phyloP scores from a whole-genome alignment of 2,329 filamentous ascomycete species.

The Cordyceps militaris region DNA sequence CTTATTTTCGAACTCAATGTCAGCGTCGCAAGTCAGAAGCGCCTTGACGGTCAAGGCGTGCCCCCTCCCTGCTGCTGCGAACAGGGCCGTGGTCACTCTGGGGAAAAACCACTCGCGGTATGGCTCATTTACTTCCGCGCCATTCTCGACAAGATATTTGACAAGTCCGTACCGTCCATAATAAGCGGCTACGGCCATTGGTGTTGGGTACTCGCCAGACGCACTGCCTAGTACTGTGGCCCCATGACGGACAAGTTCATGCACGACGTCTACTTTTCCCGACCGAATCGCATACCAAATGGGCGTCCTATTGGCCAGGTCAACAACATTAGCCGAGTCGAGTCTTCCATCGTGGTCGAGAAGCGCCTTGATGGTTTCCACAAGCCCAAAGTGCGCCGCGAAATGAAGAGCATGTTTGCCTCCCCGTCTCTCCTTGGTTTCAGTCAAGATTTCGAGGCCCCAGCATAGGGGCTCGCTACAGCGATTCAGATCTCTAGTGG shows the following conservation, averaged over 20 bases:
- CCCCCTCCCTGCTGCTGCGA: not conserved
- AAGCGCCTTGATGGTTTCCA: not conserved
- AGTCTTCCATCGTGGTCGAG: not conserved
- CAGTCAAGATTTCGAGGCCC: slow-evolving; percentile 5
- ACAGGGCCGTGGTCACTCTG: not conserved
- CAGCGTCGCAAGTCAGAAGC: not conserved
- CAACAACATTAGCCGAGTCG: not conserved
- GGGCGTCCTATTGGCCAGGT: not conserved
- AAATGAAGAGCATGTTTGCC: slow-evolving; percentile 16
- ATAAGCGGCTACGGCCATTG: not conserved
- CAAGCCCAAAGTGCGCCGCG: slow-evolving; percentile 20
- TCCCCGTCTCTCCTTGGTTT: not conserved
- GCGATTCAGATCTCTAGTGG: not conserved
- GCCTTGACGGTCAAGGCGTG: not conserved
- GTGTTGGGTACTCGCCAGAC: not conserved
- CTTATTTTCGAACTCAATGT: not conserved
- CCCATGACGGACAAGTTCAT: not conserved
- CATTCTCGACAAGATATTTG: not conserved
- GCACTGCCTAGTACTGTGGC: not conserved
- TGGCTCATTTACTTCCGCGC: not conserved
- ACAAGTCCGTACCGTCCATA: not conserved
- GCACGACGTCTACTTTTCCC: not conserved
- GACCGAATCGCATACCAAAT: not conserved
- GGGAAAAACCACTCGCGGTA: not conserved
- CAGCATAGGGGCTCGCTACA: not conserved